Base-by-base conservation (phyloP, 83 land plant species). In the Picea abies region DNA sequence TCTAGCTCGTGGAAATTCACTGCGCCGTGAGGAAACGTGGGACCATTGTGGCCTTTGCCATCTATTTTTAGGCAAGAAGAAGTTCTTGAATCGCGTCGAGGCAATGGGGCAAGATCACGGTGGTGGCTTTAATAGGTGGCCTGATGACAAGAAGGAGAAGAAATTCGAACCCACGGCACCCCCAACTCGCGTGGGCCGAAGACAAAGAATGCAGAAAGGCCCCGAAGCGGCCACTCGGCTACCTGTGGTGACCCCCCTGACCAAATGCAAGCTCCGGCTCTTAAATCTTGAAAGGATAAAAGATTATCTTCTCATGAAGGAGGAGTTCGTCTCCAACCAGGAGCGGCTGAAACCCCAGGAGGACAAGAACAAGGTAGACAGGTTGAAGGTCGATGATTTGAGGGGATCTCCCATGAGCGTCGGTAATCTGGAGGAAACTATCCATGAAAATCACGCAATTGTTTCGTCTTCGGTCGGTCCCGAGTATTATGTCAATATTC, bases 371-470 rank as follows among this genome's bases (percentile, higher is more conserved):
- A 90, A 89, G 82, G 91, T 87, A 66, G 91, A 89, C 80, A 80
- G 90, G 37, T 87, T 87, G 29, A 89, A 89, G 79, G 90, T 89
- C 60, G 90, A 89, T 76, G 90, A 89, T 64, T 64, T 89, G 52
- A 60, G 91, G n/a, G 90, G 91, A 11, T 89, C 90, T n/a, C 91
- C 91, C 3, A 89, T 89, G 91, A 89, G 91, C 60, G 91, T 89
- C 0, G 91, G 90, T 17, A 89, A 67, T 69, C 63, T 89, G 76
- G 91, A 89, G 82, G 91, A 89, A 71, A 89, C 87, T n/a, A 89
- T 89, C 23, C 90, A 89, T 44, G 91, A 89, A 84, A 89, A 89
- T 84, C 91, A 89, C 60, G 91, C 91, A 11, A 89, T 89, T 71
- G 91, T 89, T 37, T 89, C 91, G 26, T 89, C 91, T 39, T 89